Percentiles rank a stretch among this genome's conserved stretches.
phyloP scores from a whole-genome alignment of 2,329 filamentous ascomycete genomes.

The Didymellaceae sp. region DNA sequence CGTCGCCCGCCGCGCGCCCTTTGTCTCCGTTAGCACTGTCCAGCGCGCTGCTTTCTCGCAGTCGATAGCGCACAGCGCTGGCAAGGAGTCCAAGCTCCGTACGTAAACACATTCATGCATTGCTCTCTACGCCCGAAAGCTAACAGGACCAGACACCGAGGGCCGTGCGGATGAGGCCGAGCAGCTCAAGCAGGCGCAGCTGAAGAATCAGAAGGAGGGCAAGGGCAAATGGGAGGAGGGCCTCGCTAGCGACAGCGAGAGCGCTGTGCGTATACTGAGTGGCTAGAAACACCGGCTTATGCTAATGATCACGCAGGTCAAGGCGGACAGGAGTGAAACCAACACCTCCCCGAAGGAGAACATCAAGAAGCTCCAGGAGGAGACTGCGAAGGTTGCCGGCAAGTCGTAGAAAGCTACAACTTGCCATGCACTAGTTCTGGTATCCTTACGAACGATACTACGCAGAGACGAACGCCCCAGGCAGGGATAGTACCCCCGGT shows the following conservation, averaged over 20 bases:
- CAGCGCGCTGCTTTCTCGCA: slow-evolving; percentile 48
- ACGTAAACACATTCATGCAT: slow-evolving; percentile 27
- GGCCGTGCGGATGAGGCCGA: slow-evolving; percentile 51
- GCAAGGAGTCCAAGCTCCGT: slow-evolving; percentile 56
- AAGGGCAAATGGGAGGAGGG: slow-evolving; percentile 54
- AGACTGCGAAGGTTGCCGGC: slow-evolving; percentile 50
- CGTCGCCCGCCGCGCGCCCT: slow-evolving; percentile 40
- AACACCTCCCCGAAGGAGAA: slow-evolving; percentile 47
- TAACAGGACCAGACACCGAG: slow-evolving; percentile 36
- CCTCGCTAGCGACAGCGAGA: slow-evolving; percentile 53
- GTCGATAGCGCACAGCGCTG: slow-evolving; percentile 47
- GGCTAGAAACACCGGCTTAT: not conserved
- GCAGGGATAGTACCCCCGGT: too few species aligned
- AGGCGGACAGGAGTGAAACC: slow-evolving; percentile 53
- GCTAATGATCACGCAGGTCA: slow-evolving; percentile 38
- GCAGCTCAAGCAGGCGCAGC: slow-evolving; percentile 51
- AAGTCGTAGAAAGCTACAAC: slow-evolving; percentile 8
- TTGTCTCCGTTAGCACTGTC: slow-evolving; percentile 33
- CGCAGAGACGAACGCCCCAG: too few species aligned
- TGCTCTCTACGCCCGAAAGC: slow-evolving; percentile 3
- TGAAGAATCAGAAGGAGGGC: slow-evolving; percentile 53
- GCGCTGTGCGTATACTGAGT: slow-evolving; percentile 36
- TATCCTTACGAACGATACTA: too few species aligned
- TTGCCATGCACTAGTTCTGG: not conserved
- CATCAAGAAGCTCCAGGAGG: slow-evolving; percentile 56